Evolutionary conservation across 305 asterid species (phyloP).

Genomic region (Ajuga reptans): DNA sequence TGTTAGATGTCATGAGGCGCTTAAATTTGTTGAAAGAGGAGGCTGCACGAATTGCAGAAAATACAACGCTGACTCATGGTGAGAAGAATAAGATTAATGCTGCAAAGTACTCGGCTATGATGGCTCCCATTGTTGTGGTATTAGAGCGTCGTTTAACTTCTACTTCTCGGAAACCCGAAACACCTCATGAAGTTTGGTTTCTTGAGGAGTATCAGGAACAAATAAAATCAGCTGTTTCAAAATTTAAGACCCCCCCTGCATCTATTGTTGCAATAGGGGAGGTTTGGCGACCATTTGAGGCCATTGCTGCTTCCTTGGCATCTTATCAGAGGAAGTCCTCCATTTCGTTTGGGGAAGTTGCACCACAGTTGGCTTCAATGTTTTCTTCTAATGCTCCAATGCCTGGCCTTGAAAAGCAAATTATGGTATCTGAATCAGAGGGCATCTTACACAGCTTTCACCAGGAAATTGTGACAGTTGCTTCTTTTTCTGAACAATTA

Average conservation of each 20-base stretch:
- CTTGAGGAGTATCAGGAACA: slow-evolving; percentile 66
- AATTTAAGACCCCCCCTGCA: slow-evolving; percentile 83
- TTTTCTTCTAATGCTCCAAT: slow-evolving; percentile 89
- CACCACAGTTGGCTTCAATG: slow-evolving; percentile 74
- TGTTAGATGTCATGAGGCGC: slow-evolving; percentile 89
- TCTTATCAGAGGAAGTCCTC: slow-evolving; percentile 91
- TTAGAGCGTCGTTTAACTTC: slow-evolving; percentile 96
- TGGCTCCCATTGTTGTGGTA: slow-evolving; percentile 93
- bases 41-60: slow-evolving; percentile 84
- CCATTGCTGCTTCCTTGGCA: slow-evolving; percentile 77
- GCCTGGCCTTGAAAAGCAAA: slow-evolving; percentile 98
- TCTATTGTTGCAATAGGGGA: slow-evolving; percentile 87
- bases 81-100: slow-evolving; percentile 93
- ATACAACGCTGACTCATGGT: slow-evolving; percentile 62
- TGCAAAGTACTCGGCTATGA: slow-evolving; percentile 98
- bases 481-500: slow-evolving; percentile 75
- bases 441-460: slow-evolving; percentile 35
- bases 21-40: slow-evolving; percentile 92
- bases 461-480: slow-evolving; percentile 66
- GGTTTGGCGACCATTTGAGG: slow-evolving; percentile 94
- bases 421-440: slow-evolving; percentile 52
- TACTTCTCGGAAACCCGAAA: slow-evolving; percentile 88
- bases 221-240: slow-evolving; percentile 69
- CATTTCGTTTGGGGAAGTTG: slow-evolving; percentile 80
- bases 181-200: slow-evolving; percentile 96